Conservation (phyloP, 192 early-diverging fungal genomes). For the Linnemannia schmuckeri region DNA sequence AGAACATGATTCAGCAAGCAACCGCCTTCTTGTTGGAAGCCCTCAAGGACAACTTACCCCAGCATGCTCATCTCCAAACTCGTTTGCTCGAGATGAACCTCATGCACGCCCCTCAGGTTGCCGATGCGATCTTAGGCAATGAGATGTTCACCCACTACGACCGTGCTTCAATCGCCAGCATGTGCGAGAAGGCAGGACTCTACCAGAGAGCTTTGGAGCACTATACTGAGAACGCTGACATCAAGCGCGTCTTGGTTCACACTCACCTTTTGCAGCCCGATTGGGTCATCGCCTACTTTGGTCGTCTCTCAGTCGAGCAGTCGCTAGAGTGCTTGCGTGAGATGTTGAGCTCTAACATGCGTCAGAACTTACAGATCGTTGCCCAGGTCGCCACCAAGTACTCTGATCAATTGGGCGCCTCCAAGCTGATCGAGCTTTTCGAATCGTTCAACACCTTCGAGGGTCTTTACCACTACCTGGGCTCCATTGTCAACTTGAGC, state of each 20-base stretch:
- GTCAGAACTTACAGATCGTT: slow-evolving; percentile 96
- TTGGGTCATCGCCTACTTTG: slow-evolving; percentile 97
- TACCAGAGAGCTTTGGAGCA: slow-evolving; percentile 97
- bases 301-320: slow-evolving; percentile 95
- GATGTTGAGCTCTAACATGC: slow-evolving; percentile 91
- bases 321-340: slow-evolving; percentile 95
- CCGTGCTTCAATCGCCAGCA: slow-evolving; percentile 86
- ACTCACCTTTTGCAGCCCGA: slow-evolving; percentile 88
- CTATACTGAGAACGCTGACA: slow-evolving; percentile 96
- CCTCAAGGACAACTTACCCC: slow-evolving; percentile 91
- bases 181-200: slow-evolving; percentile 98
- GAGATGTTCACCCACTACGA: slow-evolving; percentile 98
- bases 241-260: slow-evolving; percentile 95
- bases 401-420: slow-evolving; percentile 92
- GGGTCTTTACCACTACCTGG: slow-evolving; percentile 97
- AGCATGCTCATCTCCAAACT: slow-evolving; percentile 95
- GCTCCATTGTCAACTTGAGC: slow-evolving; percentile 95
- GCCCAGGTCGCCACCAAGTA: slow-evolving; percentile 98
- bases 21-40: slow-evolving; percentile 98
- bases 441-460: slow-evolving; percentile 93
- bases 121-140: slow-evolving; percentile 97
- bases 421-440: slow-evolving; percentile 91
- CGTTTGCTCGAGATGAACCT: slow-evolving; percentile 98
- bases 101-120: slow-evolving; percentile 96
- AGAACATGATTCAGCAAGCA: slow-evolving; percentile 96